phyloP scores from a whole-genome alignment of 768 basidiomycete genomes.

The Tulasnella sp. region DNA sequence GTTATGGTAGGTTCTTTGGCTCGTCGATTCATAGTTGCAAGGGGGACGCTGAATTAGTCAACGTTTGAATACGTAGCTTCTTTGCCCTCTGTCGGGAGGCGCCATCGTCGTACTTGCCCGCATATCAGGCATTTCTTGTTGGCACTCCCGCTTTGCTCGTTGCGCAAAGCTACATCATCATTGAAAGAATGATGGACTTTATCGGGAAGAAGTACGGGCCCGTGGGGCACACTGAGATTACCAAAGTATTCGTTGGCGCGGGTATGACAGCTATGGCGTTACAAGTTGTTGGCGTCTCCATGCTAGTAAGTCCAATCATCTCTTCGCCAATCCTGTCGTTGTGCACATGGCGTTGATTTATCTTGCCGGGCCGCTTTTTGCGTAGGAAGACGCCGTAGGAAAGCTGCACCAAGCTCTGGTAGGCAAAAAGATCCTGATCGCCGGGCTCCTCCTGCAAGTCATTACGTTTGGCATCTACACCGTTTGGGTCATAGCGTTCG shows the following conservation, averaged over 20 bases:
- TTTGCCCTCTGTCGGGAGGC: conserved; percentile 1
- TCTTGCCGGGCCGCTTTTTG: neutral
- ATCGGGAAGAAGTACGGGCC: conserved; percentile 23
- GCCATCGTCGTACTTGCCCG: conserved; percentile 16
- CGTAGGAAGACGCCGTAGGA: neutral
- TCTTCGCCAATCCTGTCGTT: neutral
- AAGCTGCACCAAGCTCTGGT: neutral
- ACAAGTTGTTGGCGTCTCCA: conserved; percentile 28
- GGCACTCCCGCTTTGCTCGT: conserved; percentile 36
- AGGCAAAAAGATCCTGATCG: conserved; percentile 29
- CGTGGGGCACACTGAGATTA: conserved; percentile 32
- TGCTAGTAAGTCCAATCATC: neutral
- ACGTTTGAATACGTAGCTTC: neutral
- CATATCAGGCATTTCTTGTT: conserved; percentile 21
- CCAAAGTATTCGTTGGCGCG: conserved; percentile 33
- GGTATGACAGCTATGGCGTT: conserved; percentile 34
- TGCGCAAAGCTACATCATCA: conserved; percentile 36
- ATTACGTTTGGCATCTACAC: conserved; percentile 32
- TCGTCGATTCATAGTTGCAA: too few species aligned
- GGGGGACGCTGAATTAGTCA: neutral
- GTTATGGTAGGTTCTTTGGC: neutral
- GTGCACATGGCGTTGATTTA: neutral
- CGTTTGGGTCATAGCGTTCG: conserved; percentile 19
- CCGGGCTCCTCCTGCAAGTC: conserved; percentile 34
- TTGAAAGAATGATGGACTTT: conserved; percentile 34